phyloP scores from a whole-genome alignment of 352 stramenopile genomes.

The Globisporangium cederbergense region DNA sequence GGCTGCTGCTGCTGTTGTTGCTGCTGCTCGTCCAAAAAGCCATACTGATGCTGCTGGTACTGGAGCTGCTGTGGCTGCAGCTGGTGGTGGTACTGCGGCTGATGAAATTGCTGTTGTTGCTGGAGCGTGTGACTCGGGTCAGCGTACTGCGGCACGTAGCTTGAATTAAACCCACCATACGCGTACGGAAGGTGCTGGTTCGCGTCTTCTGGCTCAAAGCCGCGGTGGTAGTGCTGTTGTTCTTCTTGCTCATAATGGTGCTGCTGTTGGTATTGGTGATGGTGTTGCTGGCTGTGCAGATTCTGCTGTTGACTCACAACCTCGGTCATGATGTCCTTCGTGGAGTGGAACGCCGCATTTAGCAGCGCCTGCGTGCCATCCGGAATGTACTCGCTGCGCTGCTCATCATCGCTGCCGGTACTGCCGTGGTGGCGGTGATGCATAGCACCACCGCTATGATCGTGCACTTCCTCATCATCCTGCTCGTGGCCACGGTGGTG shows the following conservation, averaged over 20 bases:
- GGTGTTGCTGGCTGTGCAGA: conserved; percentile 16
- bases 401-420: conserved; percentile 19
- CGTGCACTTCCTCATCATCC: conserved; percentile 16
- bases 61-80: conserved; percentile 1
- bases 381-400: conserved; percentile 31
- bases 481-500: conserved; percentile 1
- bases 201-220: conserved; percentile 67
- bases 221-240: conserved; percentile 35
- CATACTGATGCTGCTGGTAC: conserved; percentile 27
- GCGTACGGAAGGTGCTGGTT: conserved; percentile 26
- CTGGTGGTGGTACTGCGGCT: conserved; percentile 14
- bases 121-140: conserved; percentile 19
- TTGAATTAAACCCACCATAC: conserved; percentile 25
- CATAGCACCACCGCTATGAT: conserved; percentile 17
- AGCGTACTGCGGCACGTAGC: conserved; percentile 24
- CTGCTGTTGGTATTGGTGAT: conserved; percentile 29
- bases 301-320: conserved; percentile 46
- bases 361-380: conserved; percentile 68
- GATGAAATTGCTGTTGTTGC: conserved; percentile 16
- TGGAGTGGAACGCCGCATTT: conserved; percentile 70
- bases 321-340: conserved; percentile 70
- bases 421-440: conserved; percentile 16
- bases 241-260: conserved; percentile 26
- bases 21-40: conserved; percentile 25
- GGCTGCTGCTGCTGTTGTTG: conserved; percentile 17